Base-by-base conservation (phyloP, 805 yeast species). In the Starmerella vaccinii region DNA sequence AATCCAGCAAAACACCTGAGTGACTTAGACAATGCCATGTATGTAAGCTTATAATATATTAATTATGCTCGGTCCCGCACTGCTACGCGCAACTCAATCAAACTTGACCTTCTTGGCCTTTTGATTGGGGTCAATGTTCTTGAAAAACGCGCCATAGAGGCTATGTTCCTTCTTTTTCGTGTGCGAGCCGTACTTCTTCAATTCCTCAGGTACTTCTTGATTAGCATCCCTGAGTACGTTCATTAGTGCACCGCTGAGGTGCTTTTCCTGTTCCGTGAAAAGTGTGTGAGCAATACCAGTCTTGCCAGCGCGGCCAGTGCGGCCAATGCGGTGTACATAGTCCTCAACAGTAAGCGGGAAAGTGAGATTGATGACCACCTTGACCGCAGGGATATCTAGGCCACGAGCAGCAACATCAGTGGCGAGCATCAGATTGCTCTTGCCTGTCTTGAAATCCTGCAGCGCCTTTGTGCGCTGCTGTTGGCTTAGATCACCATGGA, bases 341-440 rank as follows among this genome's bases (percentile, higher is more conserved):
- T 90, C 97, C 68, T 90, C 97, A 10, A 86, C 92, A 0, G 97
- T 89, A 61, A 89, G 76, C 43, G 98, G 98, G 80, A 90, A 90
- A 6, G 97, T 89, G 66, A 90, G 75, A 67, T 90, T 90, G 66
- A 90, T 87, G 37, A 90, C 97, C 18, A 87, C 84, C 68, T 89
- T 90, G 55, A 92, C 98, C 60, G 94, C 87, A 47, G 98, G 98
- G 61, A 92, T 92, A 68, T 92, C 99, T 59, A 92, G 75, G 57
- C 97, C 97, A 74, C 97, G 79, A 37, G 97, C 97, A 47, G 97
- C 97, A 52, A 89, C 99, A 71, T 92, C 99, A 2, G 99, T 92
- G 27, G 99, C 99, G 59, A 92, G 75, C 68, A 92, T 70, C 41
- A 92, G 70, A 59, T 76, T 81, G 49, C 82, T 75, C 46, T 74